Evolutionary conservation across 768 basidiomycete species (phyloP), one percentile per base, ranked within the genome.

Genomic region (Leucocoprinus sp.): DNA sequence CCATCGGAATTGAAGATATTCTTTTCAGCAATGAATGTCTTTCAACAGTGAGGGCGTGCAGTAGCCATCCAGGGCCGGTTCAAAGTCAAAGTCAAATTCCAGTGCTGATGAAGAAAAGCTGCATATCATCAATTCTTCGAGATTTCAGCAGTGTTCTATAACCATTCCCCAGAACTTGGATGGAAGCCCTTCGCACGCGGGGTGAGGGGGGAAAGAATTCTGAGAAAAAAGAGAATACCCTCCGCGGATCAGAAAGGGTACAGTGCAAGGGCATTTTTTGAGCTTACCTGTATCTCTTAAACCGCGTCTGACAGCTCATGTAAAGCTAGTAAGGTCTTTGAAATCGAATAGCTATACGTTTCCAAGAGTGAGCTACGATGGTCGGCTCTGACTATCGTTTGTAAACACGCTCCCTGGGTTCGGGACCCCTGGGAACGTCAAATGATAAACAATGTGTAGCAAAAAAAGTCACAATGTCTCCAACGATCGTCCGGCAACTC

Each of bases 71-170:
- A 63, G 59, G 41, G 72, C 56, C 1, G 58, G 67, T 22, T 65
- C 62, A 48, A 75, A 63, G n/a, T n/a, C n/a, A n/a, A n/a, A n/a
- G 36, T 69, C 62, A 46, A 76, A 68, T 6, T 69, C 52, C n/a
- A 70, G 68, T 9, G 65, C 58, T 1, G 67, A 67, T 12, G 72
- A 65, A 14, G 74, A 74, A 54, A 74, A 74, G 43, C 69, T 70
- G 54, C 71, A 72, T 19, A 76, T 64, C 6, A 67, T 64, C 31
- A 76, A 66, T 48, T 74, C 72, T 50, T 69, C 63, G n/a, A 76
- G 64, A 35, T 72, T 59, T 0, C 72, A 71, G 51, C 70, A 72
- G 23, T 65, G 68, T 14, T 62, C 51, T 5, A 69, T 52, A 26
- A 76, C 58, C 74, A 76, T 75, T 29, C 67, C 63, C 72, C 73